Conservation (phyloP, 768 basidiomycete genomes). For the Agrocybe chaxingu region DNA sequence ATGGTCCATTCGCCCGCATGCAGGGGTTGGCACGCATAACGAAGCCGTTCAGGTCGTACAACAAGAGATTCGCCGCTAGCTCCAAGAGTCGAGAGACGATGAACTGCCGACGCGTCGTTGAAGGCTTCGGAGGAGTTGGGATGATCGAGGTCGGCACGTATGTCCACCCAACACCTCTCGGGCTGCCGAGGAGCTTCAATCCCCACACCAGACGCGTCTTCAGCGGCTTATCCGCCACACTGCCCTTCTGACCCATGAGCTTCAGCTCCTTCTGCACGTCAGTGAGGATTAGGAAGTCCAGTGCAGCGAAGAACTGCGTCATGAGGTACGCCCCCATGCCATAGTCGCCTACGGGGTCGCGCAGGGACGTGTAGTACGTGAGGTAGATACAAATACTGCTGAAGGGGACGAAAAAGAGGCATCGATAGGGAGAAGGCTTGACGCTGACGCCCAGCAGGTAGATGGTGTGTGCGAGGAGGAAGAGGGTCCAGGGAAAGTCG, state of each 20-base stretch:
- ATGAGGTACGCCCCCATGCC: slow-evolving; percentile 4
- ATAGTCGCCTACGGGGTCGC: slow-evolving; percentile 5
- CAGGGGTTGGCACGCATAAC: slow-evolving; percentile 17
- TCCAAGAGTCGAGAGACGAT: slow-evolving; percentile 14
- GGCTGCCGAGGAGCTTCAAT: slow-evolving; percentile 15
- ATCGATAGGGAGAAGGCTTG: slow-evolving; percentile 12
- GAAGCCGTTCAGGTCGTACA: slow-evolving; percentile 19
- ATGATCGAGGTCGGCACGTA: slow-evolving; percentile 19
- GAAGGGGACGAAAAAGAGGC: slow-evolving; percentile 10
- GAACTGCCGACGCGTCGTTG: slow-evolving; percentile 17
- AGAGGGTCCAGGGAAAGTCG: too few species aligned
- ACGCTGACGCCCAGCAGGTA: neutral
- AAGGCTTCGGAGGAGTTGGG: slow-evolving; percentile 14
- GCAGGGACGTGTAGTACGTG: slow-evolving; percentile 11
- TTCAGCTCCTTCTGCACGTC: slow-evolving; percentile 24
- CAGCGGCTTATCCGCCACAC: slow-evolving; percentile 16
- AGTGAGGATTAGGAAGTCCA: slow-evolving; percentile 19
- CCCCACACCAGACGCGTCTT: slow-evolving; percentile 22
- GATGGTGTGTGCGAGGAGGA: too few species aligned
- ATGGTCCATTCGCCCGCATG: slow-evolving; percentile 5
- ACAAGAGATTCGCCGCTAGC: slow-evolving; percentile 8
- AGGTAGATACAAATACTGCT: slow-evolving; percentile 6
- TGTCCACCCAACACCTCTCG: slow-evolving; percentile 26
- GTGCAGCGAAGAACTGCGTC: slow-evolving; percentile 6
- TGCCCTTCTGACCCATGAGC: slow-evolving; percentile 8